These are phyloP conservation scores for Kluyveromyces wickerhamii DNA, from an alignment of 805 yeast genomes.

Conservation along the genomic window DNA sequence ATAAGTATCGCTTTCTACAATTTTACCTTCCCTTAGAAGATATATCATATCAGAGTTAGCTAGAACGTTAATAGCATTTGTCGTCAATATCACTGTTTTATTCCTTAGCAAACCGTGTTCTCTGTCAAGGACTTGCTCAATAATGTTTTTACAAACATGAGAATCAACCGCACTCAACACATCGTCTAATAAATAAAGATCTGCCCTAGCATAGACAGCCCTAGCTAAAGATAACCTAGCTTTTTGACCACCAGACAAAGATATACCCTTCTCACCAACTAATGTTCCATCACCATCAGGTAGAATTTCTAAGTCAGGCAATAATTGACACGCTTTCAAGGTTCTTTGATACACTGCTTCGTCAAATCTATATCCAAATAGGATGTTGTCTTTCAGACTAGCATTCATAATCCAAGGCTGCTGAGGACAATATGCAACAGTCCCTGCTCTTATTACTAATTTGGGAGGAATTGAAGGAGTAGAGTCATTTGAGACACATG, in stretches of 20 bases:
- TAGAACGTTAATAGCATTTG: conserved; percentile 49
- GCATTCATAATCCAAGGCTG: conserved; percentile 48
- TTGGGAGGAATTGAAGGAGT: conserved; percentile 36
- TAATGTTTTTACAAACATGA: conserved; percentile 52
- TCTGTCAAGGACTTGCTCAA: conserved; percentile 39
- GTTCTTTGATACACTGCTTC: conserved; percentile 35
- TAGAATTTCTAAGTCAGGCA: conserved; percentile 39
- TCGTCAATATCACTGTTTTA: conserved; percentile 49
- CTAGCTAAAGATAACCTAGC: conserved; percentile 60
- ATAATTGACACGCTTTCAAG: conserved; percentile 41
- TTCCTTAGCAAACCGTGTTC: conserved; percentile 39
- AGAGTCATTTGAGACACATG: conserved; percentile 27
- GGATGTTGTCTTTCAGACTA: conserved; percentile 41
- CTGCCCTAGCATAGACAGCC: conserved; percentile 57
- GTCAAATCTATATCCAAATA: conserved; percentile 43
- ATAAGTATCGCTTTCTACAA: conserved; percentile 53
- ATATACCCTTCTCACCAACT: conserved; percentile 55
- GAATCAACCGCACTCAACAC: conserved; percentile 67
- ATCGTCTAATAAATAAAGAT: conserved; percentile 56
- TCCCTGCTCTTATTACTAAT: conserved; percentile 21
- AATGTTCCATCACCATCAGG: conserved; percentile 48
- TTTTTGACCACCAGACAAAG: conserved; percentile 56
- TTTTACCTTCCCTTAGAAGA: conserved; percentile 45
- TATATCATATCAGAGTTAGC: conserved; percentile 53
- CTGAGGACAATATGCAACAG: conserved; percentile 56